Evolutionary conservation across 2,329 filamentous ascomycete species (phyloP).

Genomic region (Lasiodiplodia hormozganensis): DNA sequence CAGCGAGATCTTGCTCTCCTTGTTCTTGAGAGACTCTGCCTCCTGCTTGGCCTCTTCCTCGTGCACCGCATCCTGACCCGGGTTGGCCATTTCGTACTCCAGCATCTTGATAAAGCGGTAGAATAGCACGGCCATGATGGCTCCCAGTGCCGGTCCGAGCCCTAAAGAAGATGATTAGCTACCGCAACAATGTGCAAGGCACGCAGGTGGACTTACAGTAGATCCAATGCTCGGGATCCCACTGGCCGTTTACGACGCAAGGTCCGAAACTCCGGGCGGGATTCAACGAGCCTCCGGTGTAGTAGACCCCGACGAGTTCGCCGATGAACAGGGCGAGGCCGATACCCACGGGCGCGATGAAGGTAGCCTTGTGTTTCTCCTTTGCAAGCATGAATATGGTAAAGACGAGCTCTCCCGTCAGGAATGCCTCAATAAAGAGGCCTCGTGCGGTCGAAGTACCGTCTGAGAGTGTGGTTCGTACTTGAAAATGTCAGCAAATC

Average conservation of each 20-base stretch:
- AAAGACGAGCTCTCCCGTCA: constrained; percentile 49
- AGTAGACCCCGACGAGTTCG: constrained; percentile 57
- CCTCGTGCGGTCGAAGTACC: constrained; percentile 42
- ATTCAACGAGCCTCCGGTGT: constrained; percentile 53
- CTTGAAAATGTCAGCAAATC: constrained; percentile 18
- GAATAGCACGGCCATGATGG: constrained; percentile 55
- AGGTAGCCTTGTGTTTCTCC: constrained; percentile 77
- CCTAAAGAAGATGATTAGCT: constrained; percentile 31
- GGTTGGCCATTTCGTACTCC: constrained; percentile 60
- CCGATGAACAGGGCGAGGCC: constrained; percentile 73
- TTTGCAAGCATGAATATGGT: constrained; percentile 68
- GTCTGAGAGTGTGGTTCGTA: constrained; percentile 44
- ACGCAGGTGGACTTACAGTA: constrained; percentile 41
- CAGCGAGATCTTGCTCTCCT: constrained; percentile 24
- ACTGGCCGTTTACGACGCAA: constrained; percentile 46
- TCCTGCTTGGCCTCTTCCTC: constrained; percentile 39
- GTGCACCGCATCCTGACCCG: constrained; percentile 55
- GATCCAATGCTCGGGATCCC: constrained; percentile 51
- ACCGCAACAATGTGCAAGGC: background rate
- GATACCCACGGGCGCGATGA: constrained; percentile 74
- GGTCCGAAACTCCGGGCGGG: constrained; percentile 52
- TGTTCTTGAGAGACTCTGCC: constrained; percentile 19
- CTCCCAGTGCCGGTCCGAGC: constrained; percentile 55
- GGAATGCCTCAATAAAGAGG: constrained; percentile 50
- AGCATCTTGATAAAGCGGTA: constrained; percentile 58